Evolutionary conservation across 192 early-diverging fungal genomes (phyloP).

Genomic region (Coemansia brasiliensis): DNA sequence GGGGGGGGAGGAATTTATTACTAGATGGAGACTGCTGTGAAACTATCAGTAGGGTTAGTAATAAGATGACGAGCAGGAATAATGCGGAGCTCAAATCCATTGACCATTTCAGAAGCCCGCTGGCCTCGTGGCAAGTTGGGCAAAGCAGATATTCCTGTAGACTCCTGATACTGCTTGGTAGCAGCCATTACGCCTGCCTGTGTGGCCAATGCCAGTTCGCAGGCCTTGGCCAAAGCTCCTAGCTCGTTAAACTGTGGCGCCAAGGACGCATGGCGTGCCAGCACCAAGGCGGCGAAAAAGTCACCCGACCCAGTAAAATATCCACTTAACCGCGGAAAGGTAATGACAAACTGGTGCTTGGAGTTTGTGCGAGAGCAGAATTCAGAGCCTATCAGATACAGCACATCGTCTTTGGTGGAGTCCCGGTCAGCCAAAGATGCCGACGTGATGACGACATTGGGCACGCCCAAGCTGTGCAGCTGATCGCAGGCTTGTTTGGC

Average conservation of each 20-base stretch:
- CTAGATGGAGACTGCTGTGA: conserved; percentile 12
- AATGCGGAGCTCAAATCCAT: conserved; percentile 68
- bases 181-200: conserved; percentile 70
- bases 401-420: conserved; percentile 10
- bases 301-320: conserved; percentile 95
- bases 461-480: conserved; percentile 67
- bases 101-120: conserved; percentile 47
- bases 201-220: conserved; percentile 66
- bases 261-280: conserved; percentile 62
- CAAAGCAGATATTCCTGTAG: conserved; percentile 10
- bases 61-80: conserved; percentile 61
- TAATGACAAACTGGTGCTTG: conserved; percentile 63
- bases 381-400: conserved; percentile 58
- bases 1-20: neutral
- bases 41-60: conserved; percentile 13
- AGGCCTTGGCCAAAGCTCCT: conserved; percentile 55
- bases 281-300: conserved; percentile 73
- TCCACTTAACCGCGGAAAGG: conserved; percentile 71
- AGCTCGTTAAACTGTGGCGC: conserved; percentile 6
- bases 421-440: conserved; percentile 43
- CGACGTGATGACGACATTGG: conserved; percentile 80
- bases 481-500: conserved; percentile 59
- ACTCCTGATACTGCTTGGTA: conserved; percentile 57
- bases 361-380: neutral
- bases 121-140: conserved; percentile 25